phyloP scores from a whole-genome alignment of 495 filamentous ascomycete species.

The Trichodelitschia bisporula region DNA sequence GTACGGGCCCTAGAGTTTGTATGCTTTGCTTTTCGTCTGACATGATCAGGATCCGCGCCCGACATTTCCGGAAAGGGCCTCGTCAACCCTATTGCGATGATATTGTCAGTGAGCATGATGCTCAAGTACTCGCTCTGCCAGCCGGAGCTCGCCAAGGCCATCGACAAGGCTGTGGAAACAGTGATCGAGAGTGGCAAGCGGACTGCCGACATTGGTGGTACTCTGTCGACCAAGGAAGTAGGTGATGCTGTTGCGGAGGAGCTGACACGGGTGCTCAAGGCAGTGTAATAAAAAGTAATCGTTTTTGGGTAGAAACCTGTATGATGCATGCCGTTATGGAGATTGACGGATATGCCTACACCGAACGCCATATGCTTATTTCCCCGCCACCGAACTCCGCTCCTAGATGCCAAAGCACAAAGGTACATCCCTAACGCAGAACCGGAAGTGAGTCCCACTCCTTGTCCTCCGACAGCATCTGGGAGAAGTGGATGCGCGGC shows the following conservation, averaged over 20 bases:
- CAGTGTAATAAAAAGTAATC: too few relatives aligned
- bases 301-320: too few relatives aligned
- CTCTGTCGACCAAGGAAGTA: conserved; percentile 43
- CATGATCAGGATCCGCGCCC: conserved; percentile 29
- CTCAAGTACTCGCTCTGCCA: conserved; percentile 67
- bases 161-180: conserved; percentile 59
- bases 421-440: too few relatives aligned
- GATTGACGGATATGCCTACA: too few relatives aligned
- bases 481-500: too few relatives aligned
- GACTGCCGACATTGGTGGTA: conserved; percentile 63
- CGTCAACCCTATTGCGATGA: conserved; percentile 58
- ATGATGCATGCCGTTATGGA: too few relatives aligned
- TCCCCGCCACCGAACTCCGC: too few relatives aligned
- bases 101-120: conserved; percentile 80
- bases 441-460: too few relatives aligned
- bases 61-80: conserved; percentile 73
- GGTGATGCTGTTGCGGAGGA: conserved; percentile 61
- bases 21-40: conserved; percentile 1
- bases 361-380: too few relatives aligned
- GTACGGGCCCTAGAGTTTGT: conserved; percentile 21
- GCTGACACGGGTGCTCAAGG: conserved; percentile 16
- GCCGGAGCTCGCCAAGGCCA: conserved; percentile 39
- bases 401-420: too few relatives aligned
- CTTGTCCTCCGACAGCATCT: too few relatives aligned
- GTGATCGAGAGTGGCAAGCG: conserved; percentile 51